Evolutionary conservation across 805 yeast genomes (phyloP), one percentile per base, ranked within the genome.

Genomic region (Spencermartinsiella europaea): DNA sequence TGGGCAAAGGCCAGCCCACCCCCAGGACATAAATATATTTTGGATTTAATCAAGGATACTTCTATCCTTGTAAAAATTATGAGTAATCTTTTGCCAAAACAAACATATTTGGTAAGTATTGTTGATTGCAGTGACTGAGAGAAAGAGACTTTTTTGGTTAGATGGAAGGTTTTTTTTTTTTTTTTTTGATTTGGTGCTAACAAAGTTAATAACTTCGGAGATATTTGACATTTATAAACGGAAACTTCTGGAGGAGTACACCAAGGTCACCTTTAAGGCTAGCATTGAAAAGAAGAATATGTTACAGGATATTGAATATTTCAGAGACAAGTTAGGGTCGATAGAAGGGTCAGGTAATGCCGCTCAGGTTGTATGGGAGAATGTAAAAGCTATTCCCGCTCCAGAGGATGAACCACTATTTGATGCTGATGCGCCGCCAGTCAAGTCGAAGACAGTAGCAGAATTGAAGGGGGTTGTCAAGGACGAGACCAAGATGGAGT

Each of bases 11-110:
- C 76, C 0, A 47, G 71, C 2, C 60, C 65, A 5, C 67, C 65
- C 5, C 68, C 74, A 43, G 79, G 79, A 38, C 83, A 81, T 57
- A 67, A 62, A 28, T 84, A 81, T 58, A 82, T 84, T 85, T 80
- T 75, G 47, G 72, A 74, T 1, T 62, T 84, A 34, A 81, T 82
- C 38, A 80, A 78, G 52, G 89, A 84, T 48, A 80, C 87, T 0
- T 56, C 71, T n/a, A 79, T 84, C 0, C 79, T 85, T 21, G 70
- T 80, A 2, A 75, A 77, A 49, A 82, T 81, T 4, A 67, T 83
- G 21, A 73, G 72, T 35, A 75, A 77, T 49, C 80, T 80, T 57
- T 65, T 84, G 34, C 79, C 84, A 0, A 72, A 71, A 41, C 52
- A 65, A 15, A 78, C 77, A 46, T 72, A 73, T 50, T 28, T 46